These are phyloP conservation scores for Hypomyces perniciosus DNA, from an alignment of 2,329 filamentous ascomycete genomes.

Conservation along the genomic window DNA sequence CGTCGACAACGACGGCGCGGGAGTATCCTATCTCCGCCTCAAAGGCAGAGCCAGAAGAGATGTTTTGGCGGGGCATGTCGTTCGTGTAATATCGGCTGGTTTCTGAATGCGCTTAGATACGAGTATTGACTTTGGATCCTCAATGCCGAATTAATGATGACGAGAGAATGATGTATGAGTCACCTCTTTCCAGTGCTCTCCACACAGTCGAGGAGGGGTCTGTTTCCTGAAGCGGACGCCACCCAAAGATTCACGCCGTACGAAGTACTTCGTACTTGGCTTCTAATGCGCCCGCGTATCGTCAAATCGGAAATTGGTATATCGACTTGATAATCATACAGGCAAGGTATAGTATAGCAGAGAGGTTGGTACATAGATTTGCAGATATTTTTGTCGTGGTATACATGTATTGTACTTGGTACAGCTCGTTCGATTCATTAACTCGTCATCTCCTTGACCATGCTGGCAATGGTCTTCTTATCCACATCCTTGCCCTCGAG, in stretches of 20 bases:
- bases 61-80: conserved; percentile 33
- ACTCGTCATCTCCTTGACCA: conserved; percentile 49
- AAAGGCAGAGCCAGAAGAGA: conserved; percentile 46
- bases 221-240: too few relatives aligned
- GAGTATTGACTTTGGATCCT: too few relatives aligned
- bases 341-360: background rate
- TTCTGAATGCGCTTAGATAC: background rate
- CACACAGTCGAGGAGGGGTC: too few relatives aligned
- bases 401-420: background rate
- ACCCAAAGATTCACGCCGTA: too few relatives aligned
- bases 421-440: conserved; percentile 7
- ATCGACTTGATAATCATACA: too few relatives aligned
- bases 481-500: conserved; percentile 61
- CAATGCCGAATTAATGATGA: too few relatives aligned
- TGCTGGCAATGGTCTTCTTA: conserved; percentile 51
- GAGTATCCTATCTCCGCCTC: conserved; percentile 50
- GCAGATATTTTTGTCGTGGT: background rate
- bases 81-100: background rate
- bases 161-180: too few relatives aligned
- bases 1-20: conserved; percentile 44
- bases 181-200: too few relatives aligned
- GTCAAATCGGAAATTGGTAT: too few relatives aligned
- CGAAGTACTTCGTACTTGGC: too few relatives aligned
- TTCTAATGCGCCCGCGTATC: too few relatives aligned
- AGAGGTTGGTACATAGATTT: background rate